A percentile compares a stretch with the other conserved stretches of the same genome.
Conservation (phyloP, 2,329 filamentous ascomycete species). For the Botrytis elliptica region DNA sequence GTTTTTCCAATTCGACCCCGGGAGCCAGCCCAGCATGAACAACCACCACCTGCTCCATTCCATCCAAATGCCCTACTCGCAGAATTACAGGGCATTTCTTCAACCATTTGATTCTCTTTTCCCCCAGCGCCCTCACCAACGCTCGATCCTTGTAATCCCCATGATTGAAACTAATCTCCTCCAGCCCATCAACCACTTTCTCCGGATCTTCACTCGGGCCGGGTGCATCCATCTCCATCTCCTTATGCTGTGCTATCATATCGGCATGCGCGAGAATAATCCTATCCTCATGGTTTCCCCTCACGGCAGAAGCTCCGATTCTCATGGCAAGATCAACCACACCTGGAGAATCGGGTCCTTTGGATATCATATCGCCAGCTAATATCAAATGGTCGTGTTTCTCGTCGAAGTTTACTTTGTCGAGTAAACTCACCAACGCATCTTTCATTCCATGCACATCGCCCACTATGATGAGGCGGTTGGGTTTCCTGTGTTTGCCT, state of each 20-base stretch:
- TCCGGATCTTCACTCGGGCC: constrained; percentile 36
- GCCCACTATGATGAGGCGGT: constrained; percentile 76
- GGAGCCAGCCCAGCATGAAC: constrained; percentile 88
- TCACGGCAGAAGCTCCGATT: constrained; percentile 74
- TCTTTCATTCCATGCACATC: constrained; percentile 88
- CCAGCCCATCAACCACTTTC: constrained; percentile 30
- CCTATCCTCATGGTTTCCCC: constrained; percentile 90
- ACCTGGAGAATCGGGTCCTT: constrained; percentile 78
- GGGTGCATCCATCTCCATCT: constrained; percentile 27
- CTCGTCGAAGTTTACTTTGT: constrained; percentile 61
- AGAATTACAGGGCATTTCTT: constrained; percentile 74
- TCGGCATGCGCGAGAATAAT: constrained; percentile 65
- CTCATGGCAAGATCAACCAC: constrained; percentile 74
- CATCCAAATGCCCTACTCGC: constrained; percentile 61
- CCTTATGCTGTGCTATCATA: constrained; percentile 39
- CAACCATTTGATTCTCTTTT: constrained; percentile 67
- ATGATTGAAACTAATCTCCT: constrained; percentile 33
- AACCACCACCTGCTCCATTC: constrained; percentile 64
- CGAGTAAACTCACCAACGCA: constrained; percentile 64
- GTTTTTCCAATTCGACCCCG: constrained; percentile 65
- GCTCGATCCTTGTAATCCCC: constrained; percentile 37
- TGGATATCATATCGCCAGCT: constrained; percentile 77
- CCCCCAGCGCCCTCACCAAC: constrained; percentile 33
- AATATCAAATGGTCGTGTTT: constrained; percentile 72
- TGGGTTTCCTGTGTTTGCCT: constrained; percentile 43